Percentiles rank a stretch among this genome's conserved stretches.
Conservation (phyloP, 176 grass and related monocot genomes). For the Poa annua region DNA sequence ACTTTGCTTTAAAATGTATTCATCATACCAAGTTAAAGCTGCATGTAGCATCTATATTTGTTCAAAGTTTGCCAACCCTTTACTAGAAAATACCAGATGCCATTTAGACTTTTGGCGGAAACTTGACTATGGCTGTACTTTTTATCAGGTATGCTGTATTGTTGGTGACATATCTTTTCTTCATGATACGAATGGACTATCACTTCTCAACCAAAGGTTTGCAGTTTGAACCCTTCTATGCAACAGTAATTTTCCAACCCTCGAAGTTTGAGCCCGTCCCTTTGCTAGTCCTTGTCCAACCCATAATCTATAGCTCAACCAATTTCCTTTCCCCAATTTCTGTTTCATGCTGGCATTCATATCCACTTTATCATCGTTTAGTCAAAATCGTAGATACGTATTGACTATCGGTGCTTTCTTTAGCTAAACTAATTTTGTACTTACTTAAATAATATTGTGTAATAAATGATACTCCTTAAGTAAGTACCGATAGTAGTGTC, state of each 20-base stretch:
- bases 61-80: not conserved
- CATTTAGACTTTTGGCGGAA: conserved; percentile 2
- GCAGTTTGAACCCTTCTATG: conserved; percentile 35
- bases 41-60: not conserved
- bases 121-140: conserved; percentile 37
- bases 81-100: not conserved
- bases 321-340: conserved; percentile 1
- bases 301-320: not conserved
- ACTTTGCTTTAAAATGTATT: not conserved
- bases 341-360: not conserved
- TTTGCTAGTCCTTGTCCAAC: not conserved
- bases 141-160: conserved; percentile 74
- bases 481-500: no score
- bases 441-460: conserved; percentile 7
- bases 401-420: not conserved
- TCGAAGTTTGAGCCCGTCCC: not conserved
- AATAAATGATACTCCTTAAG: no score
- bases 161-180: conserved; percentile 98
- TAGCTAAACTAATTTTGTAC: not conserved
- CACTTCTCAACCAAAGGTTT: conserved; percentile 90
- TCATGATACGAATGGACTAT: conserved; percentile 93
- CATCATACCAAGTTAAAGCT: not conserved
- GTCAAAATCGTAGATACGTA: conserved; percentile 17
- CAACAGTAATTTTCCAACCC: not conserved
- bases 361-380: conserved; percentile 20